Percentiles rank a stretch among this genome's conserved stretches.
These are phyloP conservation scores for Plasmopara muralis DNA, from an alignment of 352 stramenopile genomes.

Conservation along the genomic window DNA sequence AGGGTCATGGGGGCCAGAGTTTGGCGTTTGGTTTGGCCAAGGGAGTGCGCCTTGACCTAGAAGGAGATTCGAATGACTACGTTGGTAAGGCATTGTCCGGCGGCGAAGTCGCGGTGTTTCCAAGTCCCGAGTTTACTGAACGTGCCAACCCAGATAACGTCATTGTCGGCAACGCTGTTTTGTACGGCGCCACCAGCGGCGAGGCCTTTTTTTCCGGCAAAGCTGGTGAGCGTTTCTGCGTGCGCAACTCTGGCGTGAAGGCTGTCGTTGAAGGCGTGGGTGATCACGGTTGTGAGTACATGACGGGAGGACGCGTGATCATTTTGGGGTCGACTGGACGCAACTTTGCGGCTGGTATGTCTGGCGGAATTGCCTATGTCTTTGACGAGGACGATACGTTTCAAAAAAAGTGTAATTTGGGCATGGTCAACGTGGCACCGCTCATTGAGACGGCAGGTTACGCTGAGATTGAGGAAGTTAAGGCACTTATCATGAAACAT, in stretches of 20 bases:
- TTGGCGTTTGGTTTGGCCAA: slow-evolving; percentile 91
- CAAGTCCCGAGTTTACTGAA: slow-evolving; percentile 51
- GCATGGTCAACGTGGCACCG: slow-evolving; percentile 79
- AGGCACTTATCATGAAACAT: slow-evolving; percentile 85
- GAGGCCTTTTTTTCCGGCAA: slow-evolving; percentile 94
- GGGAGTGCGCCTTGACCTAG: slow-evolving; percentile 87
- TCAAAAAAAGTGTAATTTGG: slow-evolving; percentile 93
- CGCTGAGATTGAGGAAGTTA: slow-evolving; percentile 72
- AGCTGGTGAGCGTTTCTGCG: slow-evolving; percentile 94
- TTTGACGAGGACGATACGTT: slow-evolving; percentile 93
- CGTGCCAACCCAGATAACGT: slow-evolving; percentile 75
- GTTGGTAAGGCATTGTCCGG: slow-evolving; percentile 92
- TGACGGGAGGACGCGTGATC: slow-evolving; percentile 94
- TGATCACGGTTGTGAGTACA: slow-evolving; percentile 97
- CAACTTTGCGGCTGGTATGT: slow-evolving; percentile 97
- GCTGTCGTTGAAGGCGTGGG: slow-evolving; percentile 94
- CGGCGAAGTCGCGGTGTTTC: slow-evolving; percentile 90
- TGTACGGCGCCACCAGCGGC: slow-evolving; percentile 92
- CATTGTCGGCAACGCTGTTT: slow-evolving; percentile 94
- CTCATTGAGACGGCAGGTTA: slow-evolving; percentile 71
- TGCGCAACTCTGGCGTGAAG: slow-evolving; percentile 94
- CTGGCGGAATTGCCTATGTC: slow-evolving; percentile 93
- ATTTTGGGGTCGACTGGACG: slow-evolving; percentile 90
- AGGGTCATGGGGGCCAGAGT: slow-evolving; percentile 90
- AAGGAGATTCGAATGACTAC: slow-evolving; percentile 96